A percentile compares a stretch with the other conserved stretches of the same genome.
Evolutionary conservation across 805 yeast genomes (phyloP).

Genomic region (Candida orba): DNA sequence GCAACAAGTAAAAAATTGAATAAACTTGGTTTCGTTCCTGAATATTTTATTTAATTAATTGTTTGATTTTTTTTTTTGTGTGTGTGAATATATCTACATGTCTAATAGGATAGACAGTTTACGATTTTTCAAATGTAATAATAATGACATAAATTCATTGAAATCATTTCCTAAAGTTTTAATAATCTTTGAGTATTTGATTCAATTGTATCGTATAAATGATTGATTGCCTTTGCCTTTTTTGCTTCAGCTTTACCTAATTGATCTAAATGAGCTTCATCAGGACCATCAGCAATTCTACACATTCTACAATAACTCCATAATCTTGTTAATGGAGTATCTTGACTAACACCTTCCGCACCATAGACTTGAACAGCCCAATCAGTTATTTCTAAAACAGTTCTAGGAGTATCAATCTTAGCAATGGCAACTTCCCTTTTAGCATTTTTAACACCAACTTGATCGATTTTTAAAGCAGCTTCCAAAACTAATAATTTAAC

Average conservation of each 20-base stretch:
- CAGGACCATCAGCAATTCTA: constrained; percentile 65
- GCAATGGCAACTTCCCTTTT: constrained; percentile 53
- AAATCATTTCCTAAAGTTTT: constrained; percentile 8
- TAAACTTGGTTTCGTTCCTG: constrained; percentile 49
- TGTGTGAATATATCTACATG: not conserved
- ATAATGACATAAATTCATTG: not conserved
- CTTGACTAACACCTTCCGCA: constrained; percentile 59
- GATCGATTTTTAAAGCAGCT: constrained; percentile 56
- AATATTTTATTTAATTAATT: constrained; percentile 34
- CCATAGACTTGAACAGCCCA: constrained; percentile 62
- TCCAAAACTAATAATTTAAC: constrained; percentile 48
- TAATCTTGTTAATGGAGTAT: constrained; percentile 47
- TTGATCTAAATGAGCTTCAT: constrained; percentile 56
- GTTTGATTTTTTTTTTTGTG: not conserved
- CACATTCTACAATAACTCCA: constrained; percentile 48
- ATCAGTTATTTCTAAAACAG: constrained; percentile 43
- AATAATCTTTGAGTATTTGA: constrained; percentile 14
- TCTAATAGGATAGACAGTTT: too few relatives aligned
- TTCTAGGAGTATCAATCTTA: constrained; percentile 54
- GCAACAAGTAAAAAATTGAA: constrained; percentile 41
- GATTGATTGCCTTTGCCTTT: constrained; percentile 30
- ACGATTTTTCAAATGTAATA: too few relatives aligned
- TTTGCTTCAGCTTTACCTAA: constrained; percentile 43
- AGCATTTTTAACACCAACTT: constrained; percentile 46
- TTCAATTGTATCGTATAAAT: constrained; percentile 21